Conservation (phyloP, 164 flowering plant genomes). For the Cinnamomum chago region DNA sequence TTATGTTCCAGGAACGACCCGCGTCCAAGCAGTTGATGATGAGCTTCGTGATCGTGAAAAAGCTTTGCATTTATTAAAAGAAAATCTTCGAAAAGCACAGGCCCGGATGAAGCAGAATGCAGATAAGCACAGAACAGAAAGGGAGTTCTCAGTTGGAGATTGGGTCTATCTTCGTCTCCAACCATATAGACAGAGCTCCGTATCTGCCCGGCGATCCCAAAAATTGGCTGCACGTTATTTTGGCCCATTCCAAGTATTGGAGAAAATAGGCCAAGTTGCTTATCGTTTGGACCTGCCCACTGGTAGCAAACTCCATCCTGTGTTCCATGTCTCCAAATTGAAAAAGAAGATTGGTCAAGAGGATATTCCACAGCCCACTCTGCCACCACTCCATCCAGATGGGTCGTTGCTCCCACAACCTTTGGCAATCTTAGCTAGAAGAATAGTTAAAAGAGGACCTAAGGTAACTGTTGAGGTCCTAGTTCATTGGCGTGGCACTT, state of each 20-base stretch:
- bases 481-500: neutral
- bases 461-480: neutral
- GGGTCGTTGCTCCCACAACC: neutral
- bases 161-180: neutral
- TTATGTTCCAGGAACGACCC: neutral
- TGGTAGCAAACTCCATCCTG: neutral
- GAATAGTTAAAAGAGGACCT: neutral
- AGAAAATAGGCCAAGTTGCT: conserved; percentile 5
- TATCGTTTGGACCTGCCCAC: neutral
- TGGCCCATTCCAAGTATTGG: too few species aligned
- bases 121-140: neutral
- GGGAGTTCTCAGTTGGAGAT: neutral
- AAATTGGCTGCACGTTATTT: too few species aligned
- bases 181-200: neutral
- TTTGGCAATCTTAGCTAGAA: neutral
- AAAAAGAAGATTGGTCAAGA: neutral
- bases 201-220: too few species aligned
- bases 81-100: neutral
- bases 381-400: neutral
- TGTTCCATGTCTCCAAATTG: conserved; percentile 7
- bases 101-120: neutral
- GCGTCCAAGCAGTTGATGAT: neutral
- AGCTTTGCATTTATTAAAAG: neutral
- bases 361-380: neutral
- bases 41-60: neutral